Evolutionary conservation across 78 protist species (phyloP), one percentile per base, ranked within the genome.

Genomic region (Protostelium mycophagum): DNA sequence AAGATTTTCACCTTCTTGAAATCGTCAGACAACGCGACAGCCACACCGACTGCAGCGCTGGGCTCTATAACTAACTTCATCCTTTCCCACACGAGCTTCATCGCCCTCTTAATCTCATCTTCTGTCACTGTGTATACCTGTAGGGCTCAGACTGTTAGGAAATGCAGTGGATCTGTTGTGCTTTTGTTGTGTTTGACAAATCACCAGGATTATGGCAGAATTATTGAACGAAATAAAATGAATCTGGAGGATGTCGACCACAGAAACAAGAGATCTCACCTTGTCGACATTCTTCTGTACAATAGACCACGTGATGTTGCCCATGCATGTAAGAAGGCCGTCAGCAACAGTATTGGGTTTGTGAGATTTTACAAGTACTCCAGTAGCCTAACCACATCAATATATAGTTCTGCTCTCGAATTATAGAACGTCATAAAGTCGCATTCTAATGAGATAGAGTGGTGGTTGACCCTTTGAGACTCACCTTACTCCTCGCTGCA

Each of bases 1-100:
- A n/a, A n/a, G n/a, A n/a, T n/a, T n/a, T n/a, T n/a, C n/a, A n/a
- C n/a, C 28, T 35, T 0, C 38, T 39, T 63, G 63, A 37, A 86
- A 25, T 34, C 36, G 5, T 83, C 25, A 37, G 92, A 63, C 34
- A 95, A 28, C n/a, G 89, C 28, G 0, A 90, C 97, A 1, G 96
- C 97, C 23, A 95, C 85, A 0, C 85, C 83, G 0, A 94, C 93
- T 1, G 96, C 96, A 0, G 96, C 91, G 35, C 95, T 90, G 36
- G 98, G 98, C 87, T 96, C 98, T 29, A 96, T 83, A 34, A 96
- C 96, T 0, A 94, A 84, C 89, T 96, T 96, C 96, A 92, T 92
- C 63, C 98, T 88, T 88, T 96, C 97, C 94, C 91, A 95, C 35
- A 96, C 92, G 87, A 96, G 88, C 86, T 90, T 84, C 1, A 0